A percentile compares a stretch with the other conserved stretches of the same genome.
Evolutionary conservation across 148 eudicot species (phyloP).

Genomic region (Agrostemma githago): DNA sequence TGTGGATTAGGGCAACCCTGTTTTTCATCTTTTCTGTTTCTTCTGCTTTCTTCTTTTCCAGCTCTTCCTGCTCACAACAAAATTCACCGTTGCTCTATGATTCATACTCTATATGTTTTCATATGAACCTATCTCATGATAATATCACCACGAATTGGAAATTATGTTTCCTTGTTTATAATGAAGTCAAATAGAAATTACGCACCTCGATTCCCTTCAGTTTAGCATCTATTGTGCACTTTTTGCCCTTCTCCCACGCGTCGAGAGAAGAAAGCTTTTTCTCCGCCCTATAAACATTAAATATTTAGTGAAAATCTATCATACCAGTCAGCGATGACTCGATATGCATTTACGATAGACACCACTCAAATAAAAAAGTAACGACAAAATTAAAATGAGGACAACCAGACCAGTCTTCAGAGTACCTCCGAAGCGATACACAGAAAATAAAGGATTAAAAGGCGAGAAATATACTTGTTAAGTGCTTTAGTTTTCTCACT

Average conservation of each 20-base stretch:
- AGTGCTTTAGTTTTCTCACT: slow-evolving; percentile 56
- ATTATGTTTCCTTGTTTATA: no score
- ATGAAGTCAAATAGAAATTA: no score
- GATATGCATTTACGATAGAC: no score
- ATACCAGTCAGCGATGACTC: no score
- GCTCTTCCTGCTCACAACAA: slow-evolving; percentile 47
- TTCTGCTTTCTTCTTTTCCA: slow-evolving; percentile 74
- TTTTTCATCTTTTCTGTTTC: slow-evolving; percentile 63
- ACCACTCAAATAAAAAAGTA: no score
- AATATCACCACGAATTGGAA: neutral
- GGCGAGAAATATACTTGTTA: slow-evolving; percentile 23
- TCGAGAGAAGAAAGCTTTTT: slow-evolving; percentile 48
- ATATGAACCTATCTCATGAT: neutral
- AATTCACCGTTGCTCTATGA: neutral
- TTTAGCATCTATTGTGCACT: slow-evolving; percentile 52
- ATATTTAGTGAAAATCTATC: neutral
- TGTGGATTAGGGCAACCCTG: slow-evolving; percentile 57
- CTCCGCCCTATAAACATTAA: slow-evolving; percentile 41
- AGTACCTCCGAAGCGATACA: neutral
- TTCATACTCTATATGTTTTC: neutral
- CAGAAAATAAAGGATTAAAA: neutral
- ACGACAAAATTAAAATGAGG: neutral
- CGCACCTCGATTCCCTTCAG: slow-evolving; percentile 58
- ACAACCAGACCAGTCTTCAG: neutral
- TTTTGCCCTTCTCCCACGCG: slow-evolving; percentile 73